Base-by-base conservation (phyloP, 1,284 basidiomycete genomes). In the Naganishia cerealis region DNA sequence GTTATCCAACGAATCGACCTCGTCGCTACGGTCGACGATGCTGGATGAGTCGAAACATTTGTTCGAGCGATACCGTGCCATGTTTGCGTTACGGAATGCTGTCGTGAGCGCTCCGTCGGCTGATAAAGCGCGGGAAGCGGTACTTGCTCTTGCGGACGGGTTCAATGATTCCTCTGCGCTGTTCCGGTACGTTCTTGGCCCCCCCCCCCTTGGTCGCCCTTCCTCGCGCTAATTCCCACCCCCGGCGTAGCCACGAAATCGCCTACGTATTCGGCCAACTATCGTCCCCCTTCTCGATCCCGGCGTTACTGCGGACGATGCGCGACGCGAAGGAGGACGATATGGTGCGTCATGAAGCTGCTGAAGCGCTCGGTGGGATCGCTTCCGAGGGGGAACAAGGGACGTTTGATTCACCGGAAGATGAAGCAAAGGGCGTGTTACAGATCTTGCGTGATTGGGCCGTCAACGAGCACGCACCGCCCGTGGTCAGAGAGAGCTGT, bases 301-400 rank as follows among this genome's bases (percentile, higher is more conserved):
- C 94, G 1, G 85, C 90, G 1, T 85, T 99, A 33, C 78, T 98
- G 50, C 80, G 85, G 46, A 91, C 96, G 18, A 84, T 99, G 10
- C 83, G 87, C 71, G 84, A 95, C 72, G 70, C 77, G 0, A 77
- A 81, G 0, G 96, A 99, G 80, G 90, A 90, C 57, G 93, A 96
- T 69, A 99, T 99, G 96, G 96, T 99, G 5, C 87, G 96, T 29
- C 96, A 99, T 76, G 96, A 99, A 81, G 96, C 95, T 24, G 96
- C 96, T 7, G 96, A 99, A 81, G 96, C 96, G 2, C 86, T 99
- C 0, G 96, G 96, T 24, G 93, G 94, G 4, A 97, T 99, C 63
- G 93, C 90, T 1, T 93, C 91, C 2, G 91, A 93, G 1, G 93
- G 80, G 3, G 77, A 77, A 10, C 80, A 78, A 59, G 75, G 76